phyloP scores from a whole-genome alignment of 129 eudicot species.

The Helianthus tuberosus region DNA sequence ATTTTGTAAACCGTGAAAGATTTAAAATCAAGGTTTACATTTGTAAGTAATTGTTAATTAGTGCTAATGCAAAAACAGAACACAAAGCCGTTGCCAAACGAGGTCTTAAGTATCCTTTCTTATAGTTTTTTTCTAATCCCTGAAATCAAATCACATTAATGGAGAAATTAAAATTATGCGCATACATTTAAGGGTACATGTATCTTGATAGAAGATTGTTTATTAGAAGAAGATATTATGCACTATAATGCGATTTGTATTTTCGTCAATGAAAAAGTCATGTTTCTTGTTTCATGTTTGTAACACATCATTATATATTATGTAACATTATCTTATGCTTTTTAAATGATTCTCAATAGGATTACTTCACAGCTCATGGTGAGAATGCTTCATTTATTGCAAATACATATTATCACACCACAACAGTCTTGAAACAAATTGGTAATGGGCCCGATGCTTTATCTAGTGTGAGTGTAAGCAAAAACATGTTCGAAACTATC shows the following conservation, averaged over 20 bases:
- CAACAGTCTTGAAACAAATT: slow-evolving; percentile 83
- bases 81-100: background rate
- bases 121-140: background rate
- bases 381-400: slow-evolving; percentile 90
- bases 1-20: background rate
- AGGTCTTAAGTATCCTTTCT: background rate
- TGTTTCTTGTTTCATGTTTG: slow-evolving; percentile 4
- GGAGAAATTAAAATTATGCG: background rate
- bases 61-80: background rate
- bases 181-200: background rate
- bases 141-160: background rate
- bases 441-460: slow-evolving; percentile 78
- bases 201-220: background rate
- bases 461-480: slow-evolving; percentile 83
- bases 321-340: background rate
- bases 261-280: background rate
- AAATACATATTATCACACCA: slow-evolving; percentile 84
- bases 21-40: background rate
- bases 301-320: background rate
- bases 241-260: background rate
- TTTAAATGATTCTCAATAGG: slow-evolving; percentile 44
- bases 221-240: background rate
- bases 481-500: slow-evolving; percentile 86
- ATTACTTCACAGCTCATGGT: slow-evolving; percentile 88
- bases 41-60: background rate